These are phyloP conservation scores for Panellus pusillus DNA, from an alignment of 768 basidiomycete genomes.

Conservation along the genomic window DNA sequence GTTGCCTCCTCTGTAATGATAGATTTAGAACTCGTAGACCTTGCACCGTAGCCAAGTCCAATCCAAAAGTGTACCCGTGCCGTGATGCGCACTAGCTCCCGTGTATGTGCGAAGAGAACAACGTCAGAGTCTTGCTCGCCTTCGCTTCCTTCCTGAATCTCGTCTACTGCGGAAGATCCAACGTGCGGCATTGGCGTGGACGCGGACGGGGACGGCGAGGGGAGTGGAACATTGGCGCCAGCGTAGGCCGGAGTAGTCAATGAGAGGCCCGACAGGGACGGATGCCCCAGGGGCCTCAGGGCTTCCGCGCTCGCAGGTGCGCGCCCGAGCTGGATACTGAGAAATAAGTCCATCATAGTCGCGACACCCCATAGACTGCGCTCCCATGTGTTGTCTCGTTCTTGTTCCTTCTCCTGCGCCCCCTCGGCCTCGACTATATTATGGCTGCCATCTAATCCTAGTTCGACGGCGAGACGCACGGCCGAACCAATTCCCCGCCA, in stretches of 20 bases:
- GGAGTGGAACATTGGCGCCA: too few species aligned
- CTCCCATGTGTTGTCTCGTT: conserved; percentile 15
- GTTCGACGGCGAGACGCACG: not conserved
- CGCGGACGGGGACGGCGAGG: not conserved
- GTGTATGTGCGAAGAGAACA: conserved; percentile 24
- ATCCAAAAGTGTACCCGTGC: conserved; percentile 29
- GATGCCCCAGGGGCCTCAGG: conserved; percentile 12
- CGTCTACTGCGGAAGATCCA: not conserved
- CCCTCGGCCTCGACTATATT: too few species aligned
- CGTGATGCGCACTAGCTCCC: conserved; percentile 25
- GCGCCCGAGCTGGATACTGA: conserved; percentile 30
- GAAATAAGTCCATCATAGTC: conserved; percentile 26
- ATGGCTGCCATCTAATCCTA: not conserved
- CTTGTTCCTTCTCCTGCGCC: not conserved
- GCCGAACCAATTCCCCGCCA: conserved; percentile 28
- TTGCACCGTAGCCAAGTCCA: conserved; percentile 21
- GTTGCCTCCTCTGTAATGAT: not conserved
- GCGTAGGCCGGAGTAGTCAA: too few species aligned
- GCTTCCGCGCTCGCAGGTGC: conserved; percentile 26
- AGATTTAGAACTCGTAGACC: too few species aligned
- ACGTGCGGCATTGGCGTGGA: not conserved
- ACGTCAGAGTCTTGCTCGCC: not conserved
- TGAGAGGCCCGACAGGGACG: too few species aligned
- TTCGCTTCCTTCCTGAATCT: not conserved
- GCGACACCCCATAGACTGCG: conserved; percentile 26